These are phyloP conservation scores for Tillandsia fasciculata DNA, from an alignment of 176 grass and related monocot species.

Conservation along the genomic window DNA sequence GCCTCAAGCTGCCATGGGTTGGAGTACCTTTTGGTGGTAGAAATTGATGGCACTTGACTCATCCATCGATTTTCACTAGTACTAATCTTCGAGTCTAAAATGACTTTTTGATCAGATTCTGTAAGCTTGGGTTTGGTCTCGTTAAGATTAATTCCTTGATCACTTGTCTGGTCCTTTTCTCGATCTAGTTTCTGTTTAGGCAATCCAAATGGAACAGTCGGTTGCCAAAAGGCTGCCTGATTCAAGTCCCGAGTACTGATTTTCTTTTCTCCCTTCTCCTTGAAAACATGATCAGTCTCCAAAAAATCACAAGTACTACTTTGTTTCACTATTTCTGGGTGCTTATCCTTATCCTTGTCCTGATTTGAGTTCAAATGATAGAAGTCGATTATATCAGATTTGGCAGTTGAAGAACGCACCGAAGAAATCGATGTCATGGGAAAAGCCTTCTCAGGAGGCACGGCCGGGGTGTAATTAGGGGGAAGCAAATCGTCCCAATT, in stretches of 20 bases:
- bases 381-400: slow-evolving; percentile 30
- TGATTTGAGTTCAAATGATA: slow-evolving; percentile 21
- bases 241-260: slow-evolving; percentile 25
- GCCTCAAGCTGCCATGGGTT: slow-evolving; percentile 48
- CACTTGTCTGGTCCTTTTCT: slow-evolving; percentile 30
- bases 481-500: slow-evolving; percentile 94
- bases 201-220: slow-evolving; percentile 26
- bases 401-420: slow-evolving; percentile 42
- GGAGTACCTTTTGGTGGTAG: slow-evolving; percentile 34
- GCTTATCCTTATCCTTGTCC: slow-evolving; percentile 56
- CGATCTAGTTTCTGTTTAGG: slow-evolving; percentile 23
- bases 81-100: slow-evolving; percentile 15
- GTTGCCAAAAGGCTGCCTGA: slow-evolving; percentile 32
- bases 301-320: slow-evolving; percentile 44
- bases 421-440: slow-evolving; percentile 74
- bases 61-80: slow-evolving; percentile 25
- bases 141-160: slow-evolving; percentile 56
- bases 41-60: slow-evolving; percentile 37
- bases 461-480: slow-evolving; percentile 78
- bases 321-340: slow-evolving; percentile 39
- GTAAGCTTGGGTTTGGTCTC: slow-evolving; percentile 24
- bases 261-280: slow-evolving; percentile 64
- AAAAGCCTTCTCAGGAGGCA: slow-evolving; percentile 83
- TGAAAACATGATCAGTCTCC: slow-evolving; percentile 51
- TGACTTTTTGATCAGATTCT: slow-evolving; percentile 32